A percentile compares a stretch with the other conserved stretches of the same genome.
Evolutionary conservation across 352 stramenopile species (phyloP).

Genomic region (Pythium biforme): DNA sequence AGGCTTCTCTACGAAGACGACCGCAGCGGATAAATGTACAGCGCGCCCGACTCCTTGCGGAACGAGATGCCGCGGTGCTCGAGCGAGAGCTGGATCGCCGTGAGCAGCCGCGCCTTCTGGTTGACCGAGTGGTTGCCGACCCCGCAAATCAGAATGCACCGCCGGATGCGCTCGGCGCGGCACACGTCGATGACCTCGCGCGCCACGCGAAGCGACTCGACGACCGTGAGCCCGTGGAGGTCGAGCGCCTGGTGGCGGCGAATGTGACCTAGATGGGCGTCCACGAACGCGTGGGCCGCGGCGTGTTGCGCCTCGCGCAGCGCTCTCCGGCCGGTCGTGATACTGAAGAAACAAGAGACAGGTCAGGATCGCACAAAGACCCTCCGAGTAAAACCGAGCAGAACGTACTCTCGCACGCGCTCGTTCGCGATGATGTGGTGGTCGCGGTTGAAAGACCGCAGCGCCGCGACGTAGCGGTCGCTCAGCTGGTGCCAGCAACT

Average conservation of each 20-base stretch:
- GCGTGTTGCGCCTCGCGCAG: slow-evolving; percentile 63
- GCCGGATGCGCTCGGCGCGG: slow-evolving; percentile 52
- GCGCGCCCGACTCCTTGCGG: slow-evolving; percentile 48
- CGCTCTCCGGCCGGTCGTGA: slow-evolving; percentile 45
- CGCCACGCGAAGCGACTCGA: slow-evolving; percentile 58
- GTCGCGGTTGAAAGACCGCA: slow-evolving; percentile 56
- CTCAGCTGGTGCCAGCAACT: slow-evolving; percentile 51
- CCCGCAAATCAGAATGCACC: slow-evolving; percentile 61
- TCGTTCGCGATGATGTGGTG: slow-evolving; percentile 53
- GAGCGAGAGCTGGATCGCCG: slow-evolving; percentile 57
- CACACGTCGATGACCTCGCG: slow-evolving; percentile 63
- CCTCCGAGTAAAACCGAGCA: too few relatives aligned
- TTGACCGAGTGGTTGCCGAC: slow-evolving; percentile 69
- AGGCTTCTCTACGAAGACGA: slow-evolving; percentile 23
- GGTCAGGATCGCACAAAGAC: background rate
- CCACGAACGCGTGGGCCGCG: slow-evolving; percentile 62
- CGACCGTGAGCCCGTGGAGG: slow-evolving; percentile 65
- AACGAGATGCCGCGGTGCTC: slow-evolving; percentile 59
- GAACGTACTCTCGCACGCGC: slow-evolving; percentile 55
- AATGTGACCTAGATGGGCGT: slow-evolving; percentile 45
- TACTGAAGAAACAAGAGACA: slow-evolving; percentile 21
- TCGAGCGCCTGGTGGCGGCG: slow-evolving; percentile 58
- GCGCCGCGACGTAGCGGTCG: slow-evolving; percentile 53
- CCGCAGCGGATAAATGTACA: slow-evolving; percentile 68
- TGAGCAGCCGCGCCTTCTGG: slow-evolving; percentile 58